These are phyloP conservation scores for Paxillus ammoniavirescens DNA, from an alignment of 768 basidiomycete species.

Conservation along the genomic window DNA sequence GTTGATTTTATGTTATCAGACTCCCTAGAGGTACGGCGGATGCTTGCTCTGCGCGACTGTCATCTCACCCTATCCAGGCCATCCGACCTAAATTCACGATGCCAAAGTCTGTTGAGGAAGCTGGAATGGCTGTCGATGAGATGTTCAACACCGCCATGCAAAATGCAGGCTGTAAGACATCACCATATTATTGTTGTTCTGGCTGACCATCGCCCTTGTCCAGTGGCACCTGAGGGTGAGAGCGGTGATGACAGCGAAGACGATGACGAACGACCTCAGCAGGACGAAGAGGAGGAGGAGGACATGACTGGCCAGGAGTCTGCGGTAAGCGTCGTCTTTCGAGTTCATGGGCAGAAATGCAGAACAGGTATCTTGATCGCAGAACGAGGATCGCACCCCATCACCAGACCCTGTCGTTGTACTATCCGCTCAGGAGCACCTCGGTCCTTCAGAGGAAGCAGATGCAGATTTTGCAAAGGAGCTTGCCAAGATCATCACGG, in stretches of 20 bases:
- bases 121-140: constrained; percentile 85
- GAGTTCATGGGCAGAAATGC: neutral
- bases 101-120: constrained; percentile 79
- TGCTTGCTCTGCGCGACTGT: neutral
- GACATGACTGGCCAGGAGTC: constrained; percentile 49
- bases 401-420: constrained; percentile 84
- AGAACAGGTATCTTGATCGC: neutral
- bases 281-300: constrained; percentile 66
- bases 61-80: constrained; percentile 45
- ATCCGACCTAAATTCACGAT: constrained; percentile 79
- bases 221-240: constrained; percentile 36
- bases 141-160: constrained; percentile 74
- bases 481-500: constrained; percentile 91
- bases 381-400: constrained; percentile 65
- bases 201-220: constrained; percentile 15
- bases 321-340: constrained; percentile 41
- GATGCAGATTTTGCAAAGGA: constrained; percentile 95
- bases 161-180: constrained; percentile 49
- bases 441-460: constrained; percentile 85
- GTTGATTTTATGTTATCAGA: constrained; percentile 97
- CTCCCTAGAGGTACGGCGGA: constrained; percentile 73
- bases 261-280: constrained; percentile 38
- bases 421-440: constrained; percentile 64
- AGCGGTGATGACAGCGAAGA: constrained; percentile 56
- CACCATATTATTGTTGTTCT: neutral